Evolutionary conservation across 768 basidiomycete genomes (phyloP), one percentile per base, ranked within the genome.

Genomic region (Melanogaster broomeanus): DNA sequence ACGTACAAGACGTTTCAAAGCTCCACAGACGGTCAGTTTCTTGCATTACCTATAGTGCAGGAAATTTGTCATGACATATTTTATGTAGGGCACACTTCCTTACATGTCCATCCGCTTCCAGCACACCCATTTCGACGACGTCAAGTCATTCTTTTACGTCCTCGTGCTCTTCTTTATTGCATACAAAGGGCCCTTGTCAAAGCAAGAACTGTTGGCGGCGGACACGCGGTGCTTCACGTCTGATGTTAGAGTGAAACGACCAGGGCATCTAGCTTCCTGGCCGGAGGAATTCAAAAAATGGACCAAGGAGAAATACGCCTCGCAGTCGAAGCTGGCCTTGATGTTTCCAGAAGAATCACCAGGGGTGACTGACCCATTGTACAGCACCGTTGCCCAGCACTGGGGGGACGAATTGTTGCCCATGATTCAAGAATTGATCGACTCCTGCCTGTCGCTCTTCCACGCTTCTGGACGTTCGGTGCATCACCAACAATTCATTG

Each of bases 61-160:
- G 6, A 39, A 6, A 4, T 11, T 4, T 39, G 9, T n/a, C n/a
- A n/a, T n/a, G n/a, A n/a, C 13, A 22, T 39, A n/a, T n/a, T n/a
- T 51, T 7, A 11, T 3, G 18, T 38, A 16, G 18, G 6, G 33
- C 5, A 3, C 9, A n/a, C n/a, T n/a, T n/a, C n/a, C n/a, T n/a
- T n/a, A n/a, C n/a, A n/a, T n/a, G n/a, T n/a, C n/a, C n/a, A n/a
- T n/a, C n/a, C n/a, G n/a, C n/a, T n/a, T n/a, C n/a, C n/a, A n/a
- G 4, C 50, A 51, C 25, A 31, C 34, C 15, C 50, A 35, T n/a
- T 44, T 19, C 11, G 50, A 51, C 37, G 50, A 51, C 27, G 30
- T 51, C 12, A 43, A 51, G 25, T 51, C 50, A 6, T 51, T 51
- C 30, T 16, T 51, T n/a, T 45, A 45, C 25, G 50, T 51, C 18